Base-by-base conservation (phyloP, 192 early-diverging fungal species). In the Entomortierella chlamydospora region DNA sequence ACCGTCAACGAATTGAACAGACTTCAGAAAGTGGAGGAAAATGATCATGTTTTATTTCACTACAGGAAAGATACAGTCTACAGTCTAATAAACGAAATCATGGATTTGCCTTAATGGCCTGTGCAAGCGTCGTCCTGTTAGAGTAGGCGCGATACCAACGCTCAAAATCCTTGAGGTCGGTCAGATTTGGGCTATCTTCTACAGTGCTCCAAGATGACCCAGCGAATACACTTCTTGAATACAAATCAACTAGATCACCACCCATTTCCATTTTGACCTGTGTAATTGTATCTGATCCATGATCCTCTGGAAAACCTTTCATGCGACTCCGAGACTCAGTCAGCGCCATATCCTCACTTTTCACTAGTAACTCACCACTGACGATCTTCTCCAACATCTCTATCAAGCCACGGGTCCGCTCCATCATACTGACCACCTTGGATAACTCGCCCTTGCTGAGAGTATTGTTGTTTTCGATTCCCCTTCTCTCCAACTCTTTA, bases 81-180 rank as follows among this genome's bases (percentile, higher is more conserved):
- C n/a, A n/a, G n/a, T n/a, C n/a, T n/a, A n/a, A n/a, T n/a, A n/a
- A n/a, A n/a, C n/a, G n/a, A n/a, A n/a, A n/a, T n/a, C n/a, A n/a
- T n/a, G n/a, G n/a, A n/a, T n/a, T n/a, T 62, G 31, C n/a, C 20
- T 60, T 61, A 34, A 54, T n/a, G 23, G 13, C 25, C 12, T 73
- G 63, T 13, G 71, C 71, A 33, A 29, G 25, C 4, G 62, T 73
- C 2, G 39, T 61, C 29, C 76, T 56, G 22, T 49, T 54, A 10
- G 61, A 59, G 42, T 79, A 79, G 5, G 60, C 34, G 6, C 60
- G 61, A 34, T 57, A 79, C 76, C 76, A 79, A 7, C 51, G 62
- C 50, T 79, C 76, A 65, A 79, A 79, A 51, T 79, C 76, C 28
- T 64, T 53, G 0, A 70, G 50, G 23, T 79, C 76, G 2, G 70